Evolutionary conservation across 352 stramenopile genomes (phyloP), one percentile per base, ranked within the genome.

Genomic region (Pythium biforme): DNA sequence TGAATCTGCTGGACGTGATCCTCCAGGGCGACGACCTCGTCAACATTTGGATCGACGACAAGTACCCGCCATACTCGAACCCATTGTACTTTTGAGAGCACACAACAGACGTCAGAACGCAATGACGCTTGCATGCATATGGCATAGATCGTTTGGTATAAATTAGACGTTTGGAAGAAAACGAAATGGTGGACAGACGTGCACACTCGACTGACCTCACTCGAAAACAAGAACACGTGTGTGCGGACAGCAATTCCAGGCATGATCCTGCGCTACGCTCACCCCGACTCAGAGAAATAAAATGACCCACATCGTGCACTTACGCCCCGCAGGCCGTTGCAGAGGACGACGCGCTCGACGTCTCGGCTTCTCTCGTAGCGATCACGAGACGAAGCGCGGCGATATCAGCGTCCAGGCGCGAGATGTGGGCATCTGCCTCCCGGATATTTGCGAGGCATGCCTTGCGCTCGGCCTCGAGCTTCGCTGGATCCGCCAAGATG

Each of bases 11-110:
- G 7, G 71, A 81, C 26, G 68, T 89, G 43, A 79, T 92, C 26
- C 55, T 90, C 37, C 76, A 91, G 22, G 65, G 80, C 26, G 82
- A 94, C 58, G 81, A 89, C 51, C 58, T 92, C 29, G 62, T 86
- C 29, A 90, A 88, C 41, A 79, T 86, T 57, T 90, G 81, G 78
- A 86, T 92, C 55, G 81, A 92, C 54, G 76, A 86, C 31, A 69
- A 74, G 17, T 88, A 89, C 58, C 83, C 77, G 11, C 81, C 75
- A 4, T 92, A 90, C 54, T 75, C 79, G 27, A 91, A 88, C 33
- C 79, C 77, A 19, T 59, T 91, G 33, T 87, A 89, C 66, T 89
- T 87, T 57, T 66, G 40, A 65, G 12, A 1, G 3, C 12, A 20
- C 43, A 46, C 31, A 17, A 26, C 25, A 57, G 20, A 22, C 22